Evolutionary conservation across 768 basidiomycete species (phyloP).

Genomic region (Termitomyces sp.): DNA sequence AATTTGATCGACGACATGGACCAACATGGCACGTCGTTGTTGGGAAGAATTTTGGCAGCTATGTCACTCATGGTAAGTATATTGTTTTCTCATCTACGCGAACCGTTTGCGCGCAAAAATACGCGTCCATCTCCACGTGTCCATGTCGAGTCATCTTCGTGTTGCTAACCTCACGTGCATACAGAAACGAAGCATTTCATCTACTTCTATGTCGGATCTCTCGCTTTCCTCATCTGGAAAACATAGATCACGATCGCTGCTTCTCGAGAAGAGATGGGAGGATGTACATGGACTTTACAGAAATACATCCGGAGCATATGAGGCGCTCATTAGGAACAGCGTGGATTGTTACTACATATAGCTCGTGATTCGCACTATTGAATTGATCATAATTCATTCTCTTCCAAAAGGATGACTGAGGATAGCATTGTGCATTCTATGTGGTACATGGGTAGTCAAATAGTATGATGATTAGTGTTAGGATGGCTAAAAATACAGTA

Average conservation of each 20-base stretch:
- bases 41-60: conserved; percentile 98
- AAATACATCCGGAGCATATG: conserved; percentile 4
- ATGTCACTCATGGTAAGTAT: conserved; percentile 88
- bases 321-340: conserved; percentile 8
- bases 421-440: conserved; percentile 13
- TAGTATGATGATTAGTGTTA: conserved; percentile 9
- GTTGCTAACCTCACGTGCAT: conserved; percentile 5
- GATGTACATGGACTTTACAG: conserved; percentile 2
- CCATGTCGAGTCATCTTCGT: conserved; percentile 3
- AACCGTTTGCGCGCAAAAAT: conserved; percentile 10
- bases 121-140: conserved; percentile 17
- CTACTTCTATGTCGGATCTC: conserved; percentile 93
- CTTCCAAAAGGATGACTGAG: neutral
- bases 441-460: conserved; percentile 8
- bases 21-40: conserved; percentile 99
- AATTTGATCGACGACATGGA: conserved; percentile 89
- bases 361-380: conserved; percentile 11
- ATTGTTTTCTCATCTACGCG: conserved; percentile 3
- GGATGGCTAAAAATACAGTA: conserved; percentile 7
- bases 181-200: conserved; percentile 98
- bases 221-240: conserved; percentile 95
- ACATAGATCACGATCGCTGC: conserved; percentile 42
- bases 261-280: neutral
- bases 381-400: conserved; percentile 7
- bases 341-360: conserved; percentile 10